Evolutionary conservation across 768 basidiomycete species (phyloP).

Genomic region (Agrocybe chaxingu): DNA sequence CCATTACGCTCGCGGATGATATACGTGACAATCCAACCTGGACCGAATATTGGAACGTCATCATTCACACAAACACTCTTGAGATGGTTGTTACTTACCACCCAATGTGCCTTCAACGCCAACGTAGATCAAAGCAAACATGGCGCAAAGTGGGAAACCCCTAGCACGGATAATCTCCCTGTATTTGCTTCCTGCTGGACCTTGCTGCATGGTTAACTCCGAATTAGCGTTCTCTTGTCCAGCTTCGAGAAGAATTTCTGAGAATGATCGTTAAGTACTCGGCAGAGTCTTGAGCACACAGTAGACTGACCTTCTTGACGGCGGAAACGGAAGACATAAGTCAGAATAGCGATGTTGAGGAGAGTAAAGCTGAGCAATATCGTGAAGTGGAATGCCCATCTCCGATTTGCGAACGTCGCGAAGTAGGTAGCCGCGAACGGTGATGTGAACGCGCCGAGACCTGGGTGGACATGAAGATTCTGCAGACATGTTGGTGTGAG

Average conservation of each 20-base stretch:
- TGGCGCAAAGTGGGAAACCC: slow-evolving; percentile 55
- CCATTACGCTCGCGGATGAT: slow-evolving; percentile 32
- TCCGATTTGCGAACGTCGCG: slow-evolving; percentile 37
- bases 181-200: slow-evolving; percentile 31
- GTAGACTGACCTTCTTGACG: slow-evolving; percentile 56
- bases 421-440: slow-evolving; percentile 84
- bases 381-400: slow-evolving; percentile 79
- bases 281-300: not conserved
- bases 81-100: slow-evolving; percentile 20
- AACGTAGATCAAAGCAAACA: slow-evolving; percentile 63
- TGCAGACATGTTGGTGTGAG: not conserved
- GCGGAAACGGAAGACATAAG: slow-evolving; percentile 59
- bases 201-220: slow-evolving; percentile 25
- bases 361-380: slow-evolving; percentile 59
- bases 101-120: slow-evolving; percentile 62
- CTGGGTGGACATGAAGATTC: slow-evolving; percentile 26
- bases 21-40: slow-evolving; percentile 70
- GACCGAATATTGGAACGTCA: slow-evolving; percentile 5
- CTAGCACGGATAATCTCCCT: slow-evolving; percentile 50
- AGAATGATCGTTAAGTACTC: not conserved
- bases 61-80: not conserved
- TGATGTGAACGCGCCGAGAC: slow-evolving; percentile 58
- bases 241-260: slow-evolving; percentile 52
- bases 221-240: slow-evolving; percentile 37
- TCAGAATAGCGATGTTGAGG: slow-evolving; percentile 47